Percentiles rank a stretch among this genome's conserved stretches.
Evolutionary conservation across 768 basidiomycete genomes (phyloP).

Genomic region (Leccinellum luteum): DNA sequence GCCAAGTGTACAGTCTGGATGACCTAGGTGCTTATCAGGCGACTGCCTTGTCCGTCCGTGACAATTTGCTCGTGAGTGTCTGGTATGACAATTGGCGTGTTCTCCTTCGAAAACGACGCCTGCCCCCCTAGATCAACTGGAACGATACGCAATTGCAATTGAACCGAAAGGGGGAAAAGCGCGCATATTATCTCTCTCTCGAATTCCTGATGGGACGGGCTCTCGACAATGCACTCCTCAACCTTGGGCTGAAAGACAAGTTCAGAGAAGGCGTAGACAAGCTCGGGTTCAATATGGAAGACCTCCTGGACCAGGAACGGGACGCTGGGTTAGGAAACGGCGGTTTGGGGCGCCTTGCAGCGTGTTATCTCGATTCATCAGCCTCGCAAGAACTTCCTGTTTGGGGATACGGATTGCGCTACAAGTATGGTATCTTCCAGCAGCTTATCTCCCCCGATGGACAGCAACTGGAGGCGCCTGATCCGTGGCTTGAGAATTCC

Average conservation of each 20-base stretch:
- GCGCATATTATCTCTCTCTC: conserved; percentile 93
- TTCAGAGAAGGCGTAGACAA: conserved; percentile 64
- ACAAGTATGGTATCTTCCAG: conserved; percentile 96
- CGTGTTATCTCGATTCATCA: conserved; percentile 95
- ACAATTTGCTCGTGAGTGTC: conserved; percentile 72
- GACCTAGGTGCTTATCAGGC: conserved; percentile 90
- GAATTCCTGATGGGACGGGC: conserved; percentile 89
- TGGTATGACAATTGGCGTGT: neutral
- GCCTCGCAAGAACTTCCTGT: conserved; percentile 88
- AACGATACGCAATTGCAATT: conserved; percentile 76
- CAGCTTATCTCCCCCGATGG: conserved; percentile 84
- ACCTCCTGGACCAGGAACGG: conserved; percentile 82
- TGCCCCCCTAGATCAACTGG: conserved; percentile 64
- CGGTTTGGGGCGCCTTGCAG: conserved; percentile 92
- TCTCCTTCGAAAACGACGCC: neutral
- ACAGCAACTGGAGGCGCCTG: conserved; percentile 84
- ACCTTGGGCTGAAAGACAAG: conserved; percentile 78
- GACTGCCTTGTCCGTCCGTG: conserved; percentile 81
- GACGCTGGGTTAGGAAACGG: conserved; percentile 96
- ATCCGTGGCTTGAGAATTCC: conserved; percentile 87
- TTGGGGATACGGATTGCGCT: conserved; percentile 94
- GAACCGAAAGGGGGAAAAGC: conserved; percentile 81
- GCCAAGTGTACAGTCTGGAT: conserved; percentile 88
- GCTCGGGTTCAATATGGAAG: conserved; percentile 90
- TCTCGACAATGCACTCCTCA: conserved; percentile 80